These are phyloP conservation scores for Delitschia confertaspora DNA, from an alignment of 495 filamentous ascomycete species.

Conservation along the genomic window DNA sequence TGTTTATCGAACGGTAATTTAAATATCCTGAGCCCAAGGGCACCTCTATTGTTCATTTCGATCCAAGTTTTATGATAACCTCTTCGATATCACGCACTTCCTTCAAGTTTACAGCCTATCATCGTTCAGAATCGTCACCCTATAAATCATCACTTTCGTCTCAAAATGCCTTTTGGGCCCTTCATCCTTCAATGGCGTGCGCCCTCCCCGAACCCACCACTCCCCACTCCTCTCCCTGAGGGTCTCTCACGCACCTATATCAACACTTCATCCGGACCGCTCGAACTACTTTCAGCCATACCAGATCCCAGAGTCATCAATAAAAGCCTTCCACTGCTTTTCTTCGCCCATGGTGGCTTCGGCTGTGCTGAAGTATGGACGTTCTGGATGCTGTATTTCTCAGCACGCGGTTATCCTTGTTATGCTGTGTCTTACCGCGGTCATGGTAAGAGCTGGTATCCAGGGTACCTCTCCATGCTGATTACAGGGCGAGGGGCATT, in stretches of 20 bases:
- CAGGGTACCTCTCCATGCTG: conserved; percentile 36
- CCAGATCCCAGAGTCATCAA: conserved; percentile 1
- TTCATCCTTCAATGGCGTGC: conserved; percentile 19
- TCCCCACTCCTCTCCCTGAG: conserved; percentile 26
- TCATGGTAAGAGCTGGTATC: conserved; percentile 44
- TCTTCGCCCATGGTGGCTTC: conserved; percentile 41
- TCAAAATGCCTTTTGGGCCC: conserved; percentile 20
- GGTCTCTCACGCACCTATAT: conserved; percentile 32
- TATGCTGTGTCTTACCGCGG: conserved; percentile 45
- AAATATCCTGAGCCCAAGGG: no score
- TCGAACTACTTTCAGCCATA: conserved; percentile 39
- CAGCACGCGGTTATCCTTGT: conserved; percentile 34
- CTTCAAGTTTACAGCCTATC: no score
- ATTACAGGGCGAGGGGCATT: conserved; percentile 34
- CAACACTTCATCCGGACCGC: conserved; percentile 33
- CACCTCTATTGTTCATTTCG: no score
- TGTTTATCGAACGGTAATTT: no score
- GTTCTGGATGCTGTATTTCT: conserved; percentile 39
- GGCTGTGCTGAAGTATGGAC: conserved; percentile 43
- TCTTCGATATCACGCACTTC: no score
- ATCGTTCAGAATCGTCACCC: no score
- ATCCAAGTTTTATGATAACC: no score
- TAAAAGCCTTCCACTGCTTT: conserved; percentile 27
- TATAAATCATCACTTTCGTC: no score
- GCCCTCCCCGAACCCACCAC: conserved; percentile 16